A percentile compares a stretch with the other conserved stretches of the same genome.
Conservation (phyloP, 495 filamentous ascomycete genomes). For the Neurospora sp. region DNA sequence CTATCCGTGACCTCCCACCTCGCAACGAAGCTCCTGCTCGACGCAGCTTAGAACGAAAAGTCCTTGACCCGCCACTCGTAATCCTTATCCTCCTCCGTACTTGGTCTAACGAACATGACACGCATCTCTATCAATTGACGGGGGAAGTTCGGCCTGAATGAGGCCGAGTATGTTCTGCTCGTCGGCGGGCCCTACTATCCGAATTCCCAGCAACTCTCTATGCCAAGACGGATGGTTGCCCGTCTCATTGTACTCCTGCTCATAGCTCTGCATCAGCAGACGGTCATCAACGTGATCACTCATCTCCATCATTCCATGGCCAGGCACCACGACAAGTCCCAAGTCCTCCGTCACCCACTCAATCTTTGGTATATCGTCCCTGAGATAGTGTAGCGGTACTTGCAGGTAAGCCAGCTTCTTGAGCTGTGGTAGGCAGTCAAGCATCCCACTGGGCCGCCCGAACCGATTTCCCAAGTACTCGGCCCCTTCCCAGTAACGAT, state of each 20-base stretch:
- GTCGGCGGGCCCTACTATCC: neutral
- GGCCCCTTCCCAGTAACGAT: neutral
- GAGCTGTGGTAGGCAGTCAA: neutral
- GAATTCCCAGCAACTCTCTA: neutral
- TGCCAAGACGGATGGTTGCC: neutral
- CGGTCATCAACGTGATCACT: too few species aligned
- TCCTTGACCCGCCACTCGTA: neutral
- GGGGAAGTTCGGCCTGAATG: neutral
- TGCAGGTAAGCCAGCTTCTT: neutral
- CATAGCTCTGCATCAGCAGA: neutral
- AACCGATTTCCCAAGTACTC: accelerated
- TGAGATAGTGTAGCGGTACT: neutral
- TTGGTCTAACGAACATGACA: neutral
- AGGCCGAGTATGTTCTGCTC: neutral
- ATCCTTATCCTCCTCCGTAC: neutral
- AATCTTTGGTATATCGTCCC: neutral
- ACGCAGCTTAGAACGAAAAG: neutral
- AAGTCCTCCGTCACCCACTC: neutral
- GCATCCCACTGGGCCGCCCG: neutral
- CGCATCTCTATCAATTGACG: neutral
- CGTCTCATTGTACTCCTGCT: neutral
- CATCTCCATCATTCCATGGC: too few species aligned
- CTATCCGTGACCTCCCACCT: neutral
- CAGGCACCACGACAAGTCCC: neutral
- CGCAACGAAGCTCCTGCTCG: too few species aligned